These are phyloP conservation scores for Lentinula novae-zelandiae DNA, from an alignment of 1,284 basidiomycete genomes.

Conservation along the genomic window DNA sequence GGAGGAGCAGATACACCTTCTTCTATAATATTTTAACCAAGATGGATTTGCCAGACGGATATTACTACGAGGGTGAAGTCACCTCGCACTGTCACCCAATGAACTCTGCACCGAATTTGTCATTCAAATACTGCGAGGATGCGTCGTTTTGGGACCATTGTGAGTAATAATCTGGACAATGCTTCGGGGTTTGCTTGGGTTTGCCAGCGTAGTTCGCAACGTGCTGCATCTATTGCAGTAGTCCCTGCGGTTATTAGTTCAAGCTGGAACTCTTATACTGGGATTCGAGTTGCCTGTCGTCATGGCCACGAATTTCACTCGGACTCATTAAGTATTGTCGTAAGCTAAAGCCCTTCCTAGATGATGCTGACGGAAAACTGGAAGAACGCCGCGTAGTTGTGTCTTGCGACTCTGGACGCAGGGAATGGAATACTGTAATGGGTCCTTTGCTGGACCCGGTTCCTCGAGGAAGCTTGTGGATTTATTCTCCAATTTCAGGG, in stretches of 20 bases:
- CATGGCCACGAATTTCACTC: too few relatives aligned
- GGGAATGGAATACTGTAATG: conserved; percentile 65
- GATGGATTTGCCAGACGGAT: conserved; percentile 41
- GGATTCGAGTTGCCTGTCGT: too few relatives aligned
- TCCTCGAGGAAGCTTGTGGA: conserved; percentile 47
- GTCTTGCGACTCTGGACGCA: conserved; percentile 51
- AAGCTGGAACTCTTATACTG: too few relatives aligned
- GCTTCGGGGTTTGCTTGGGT: too few relatives aligned
- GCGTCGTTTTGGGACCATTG: conserved; percentile 51
- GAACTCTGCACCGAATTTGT: conserved; percentile 27
- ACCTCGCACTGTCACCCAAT: conserved; percentile 39
- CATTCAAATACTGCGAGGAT: conserved; percentile 60
- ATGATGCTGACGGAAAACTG: conserved; percentile 29
- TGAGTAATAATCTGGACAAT: not conserved
- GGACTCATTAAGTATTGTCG: too few relatives aligned
- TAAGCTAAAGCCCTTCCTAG: conserved; percentile 16
- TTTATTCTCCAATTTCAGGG: conserved; percentile 28
- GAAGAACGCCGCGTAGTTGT: conserved; percentile 41
- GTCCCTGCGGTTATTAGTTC: too few relatives aligned
- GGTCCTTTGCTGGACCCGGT: conserved; percentile 51
- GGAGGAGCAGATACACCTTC: conserved; percentile 37
- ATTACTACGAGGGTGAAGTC: conserved; percentile 45
- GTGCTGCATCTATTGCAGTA: too few relatives aligned
- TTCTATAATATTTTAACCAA: conserved; percentile 37
- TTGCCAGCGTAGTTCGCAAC: too few relatives aligned